These are phyloP conservation scores for Saccharomycopsis phalli DNA, from an alignment of 1,139 yeast genomes.

Conservation along the genomic window DNA sequence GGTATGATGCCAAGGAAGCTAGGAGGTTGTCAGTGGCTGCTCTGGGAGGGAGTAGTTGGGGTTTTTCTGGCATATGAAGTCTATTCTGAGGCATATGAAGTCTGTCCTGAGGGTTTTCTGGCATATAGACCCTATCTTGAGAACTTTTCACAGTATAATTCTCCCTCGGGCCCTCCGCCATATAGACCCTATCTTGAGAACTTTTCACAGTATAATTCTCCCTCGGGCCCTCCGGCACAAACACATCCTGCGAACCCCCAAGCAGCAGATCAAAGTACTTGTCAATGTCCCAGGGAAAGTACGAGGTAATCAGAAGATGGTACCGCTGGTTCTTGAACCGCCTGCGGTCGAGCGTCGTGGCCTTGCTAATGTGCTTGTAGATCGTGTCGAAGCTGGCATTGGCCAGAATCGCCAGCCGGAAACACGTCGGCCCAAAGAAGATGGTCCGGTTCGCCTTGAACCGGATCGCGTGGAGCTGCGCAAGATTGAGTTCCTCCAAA, in stretches of 20 bases:
- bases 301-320: conserved; percentile 3
- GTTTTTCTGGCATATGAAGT: background rate
- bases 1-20: conserved; percentile 4
- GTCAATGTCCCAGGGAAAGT: conserved; percentile 18
- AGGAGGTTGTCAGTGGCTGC: conserved; percentile 10
- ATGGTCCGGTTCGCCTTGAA: conserved; percentile 18
- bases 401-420: conserved; percentile 13
- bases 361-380: conserved; percentile 14
- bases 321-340: conserved; percentile 10
- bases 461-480: conserved; percentile 6
- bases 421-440: conserved; percentile 20
- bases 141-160: no score
- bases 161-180: background rate
- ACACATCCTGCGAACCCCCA: background rate
- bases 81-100: background rate
- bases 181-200: background rate
- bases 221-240: background rate
- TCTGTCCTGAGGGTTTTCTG: background rate
- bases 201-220: no score
- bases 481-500: background rate
- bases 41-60: no score
- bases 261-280: conserved; percentile 2
- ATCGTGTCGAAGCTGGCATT: conserved; percentile 14
- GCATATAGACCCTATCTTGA: background rate
- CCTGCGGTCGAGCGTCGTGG: conserved; percentile 16